A percentile compares a stretch with the other conserved stretches of the same genome.
These are phyloP conservation scores for Clohesyomyces aquaticus DNA, from an alignment of 495 filamentous ascomycete species.

Conservation along the genomic window DNA sequence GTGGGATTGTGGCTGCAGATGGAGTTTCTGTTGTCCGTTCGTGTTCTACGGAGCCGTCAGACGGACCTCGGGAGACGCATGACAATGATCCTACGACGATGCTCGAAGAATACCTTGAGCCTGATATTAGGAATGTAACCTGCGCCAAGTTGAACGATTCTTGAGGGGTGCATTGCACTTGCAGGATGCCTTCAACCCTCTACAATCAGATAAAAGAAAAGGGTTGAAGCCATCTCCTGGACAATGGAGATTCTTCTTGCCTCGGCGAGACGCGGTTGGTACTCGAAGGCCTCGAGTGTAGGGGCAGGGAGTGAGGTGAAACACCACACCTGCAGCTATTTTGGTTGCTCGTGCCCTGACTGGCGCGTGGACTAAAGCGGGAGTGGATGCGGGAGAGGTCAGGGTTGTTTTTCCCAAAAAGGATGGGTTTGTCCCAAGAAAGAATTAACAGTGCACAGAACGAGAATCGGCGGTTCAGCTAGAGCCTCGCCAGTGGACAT, in stretches of 20 bases:
- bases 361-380: not conserved
- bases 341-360: not conserved
- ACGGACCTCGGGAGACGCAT: not conserved
- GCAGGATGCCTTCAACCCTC: not conserved
- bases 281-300: not conserved
- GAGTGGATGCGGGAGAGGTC: slow-evolving; percentile 16
- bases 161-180: slow-evolving; percentile 5
- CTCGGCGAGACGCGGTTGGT: not conserved
- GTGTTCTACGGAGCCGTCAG: not conserved
- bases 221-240: not conserved
- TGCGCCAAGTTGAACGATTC: not conserved
- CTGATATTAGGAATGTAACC: too few species aligned
- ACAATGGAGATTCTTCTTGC: slow-evolving; percentile 1
- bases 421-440: not conserved
- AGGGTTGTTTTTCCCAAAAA: not conserved
- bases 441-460: not conserved
- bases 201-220: not conserved
- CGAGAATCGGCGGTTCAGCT: not conserved
- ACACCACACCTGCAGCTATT: slow-evolving; percentile 17
- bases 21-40: not conserved
- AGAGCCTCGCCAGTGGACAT: not conserved
- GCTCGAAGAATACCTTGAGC: not conserved
- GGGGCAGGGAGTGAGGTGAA: slow-evolving; percentile 3
- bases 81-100: too few species aligned
- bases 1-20: not conserved